A percentile compares a stretch with the other conserved stretches of the same genome.
Conservation (phyloP, 2,329 filamentous ascomycete genomes). For the Decorospora gaudefroyi region DNA sequence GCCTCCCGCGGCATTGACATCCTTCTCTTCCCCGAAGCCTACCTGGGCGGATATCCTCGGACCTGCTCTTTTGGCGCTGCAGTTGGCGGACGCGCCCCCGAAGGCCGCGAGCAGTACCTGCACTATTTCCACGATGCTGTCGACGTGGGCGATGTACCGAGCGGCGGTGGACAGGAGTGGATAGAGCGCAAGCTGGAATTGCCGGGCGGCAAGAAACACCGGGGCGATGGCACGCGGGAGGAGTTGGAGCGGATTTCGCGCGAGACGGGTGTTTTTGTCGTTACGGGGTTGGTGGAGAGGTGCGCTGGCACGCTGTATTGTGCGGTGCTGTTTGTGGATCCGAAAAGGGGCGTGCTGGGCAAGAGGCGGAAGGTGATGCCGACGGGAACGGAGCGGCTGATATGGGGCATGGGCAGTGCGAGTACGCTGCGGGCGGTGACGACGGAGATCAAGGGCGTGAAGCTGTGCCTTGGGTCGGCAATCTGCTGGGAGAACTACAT, state of each 20-base stretch:
- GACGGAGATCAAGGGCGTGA: constrained; percentile 76
- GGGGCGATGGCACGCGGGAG: constrained; percentile 79
- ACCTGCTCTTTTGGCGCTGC: constrained; percentile 76
- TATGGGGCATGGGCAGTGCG: constrained; percentile 87
- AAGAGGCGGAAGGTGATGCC: constrained; percentile 94
- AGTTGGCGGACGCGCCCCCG: constrained; percentile 68
- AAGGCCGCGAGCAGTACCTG: constrained; percentile 80
- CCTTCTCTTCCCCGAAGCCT: constrained; percentile 89
- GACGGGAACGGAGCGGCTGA: constrained; percentile 78
- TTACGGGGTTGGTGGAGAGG: constrained; percentile 78
- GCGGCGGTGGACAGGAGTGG: constrained; percentile 74
- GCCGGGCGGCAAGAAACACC: constrained; percentile 52
- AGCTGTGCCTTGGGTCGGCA: constrained; percentile 78
- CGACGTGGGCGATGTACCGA: constrained; percentile 78
- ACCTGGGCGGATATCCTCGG: constrained; percentile 87
- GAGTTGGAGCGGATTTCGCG: constrained; percentile 74
- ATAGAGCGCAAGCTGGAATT: constrained; percentile 63
- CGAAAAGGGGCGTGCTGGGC: constrained; percentile 70
- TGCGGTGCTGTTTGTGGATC: constrained; percentile 79
- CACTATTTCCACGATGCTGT: constrained; percentile 77
- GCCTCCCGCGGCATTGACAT: constrained; percentile 65
- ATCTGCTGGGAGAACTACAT: constrained; percentile 99
- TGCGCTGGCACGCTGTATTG: constrained; percentile 85
- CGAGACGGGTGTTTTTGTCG: constrained; percentile 80
- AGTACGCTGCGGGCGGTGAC: constrained; percentile 78